These are phyloP conservation scores for Trypanosoma rangeli DNA, from an alignment of 208 protist species.

Conservation along the genomic window DNA sequence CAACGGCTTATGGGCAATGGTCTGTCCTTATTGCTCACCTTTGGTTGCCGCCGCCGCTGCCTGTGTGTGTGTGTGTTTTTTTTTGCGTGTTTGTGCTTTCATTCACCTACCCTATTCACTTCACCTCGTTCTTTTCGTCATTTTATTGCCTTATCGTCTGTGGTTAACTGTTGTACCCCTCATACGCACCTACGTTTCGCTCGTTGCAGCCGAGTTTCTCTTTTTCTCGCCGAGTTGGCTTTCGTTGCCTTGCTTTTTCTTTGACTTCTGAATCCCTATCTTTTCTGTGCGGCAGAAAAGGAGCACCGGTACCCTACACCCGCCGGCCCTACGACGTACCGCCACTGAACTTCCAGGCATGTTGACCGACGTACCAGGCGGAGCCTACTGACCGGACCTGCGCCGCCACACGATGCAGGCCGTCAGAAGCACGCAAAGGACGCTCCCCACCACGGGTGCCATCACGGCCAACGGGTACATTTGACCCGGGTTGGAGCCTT, in stretches of 20 bases:
- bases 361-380: background rate
- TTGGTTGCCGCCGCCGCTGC: background rate
- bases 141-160: background rate
- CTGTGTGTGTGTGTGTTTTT: constrained; percentile 9
- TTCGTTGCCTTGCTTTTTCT: background rate
- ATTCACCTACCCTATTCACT: constrained; percentile 10
- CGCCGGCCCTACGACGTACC: background rate
- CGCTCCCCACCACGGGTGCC: constrained; percentile 17
- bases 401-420: constrained; percentile 15
- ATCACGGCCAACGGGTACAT: constrained; percentile 7
- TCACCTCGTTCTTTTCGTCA: constrained; percentile 5
- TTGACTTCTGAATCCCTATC: background rate
- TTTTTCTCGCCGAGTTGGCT: constrained; percentile 11
- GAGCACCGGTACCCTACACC: background rate
- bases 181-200: background rate
- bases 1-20: background rate
- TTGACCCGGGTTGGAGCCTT: background rate
- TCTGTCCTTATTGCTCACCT: background rate
- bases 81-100: constrained; percentile 9
- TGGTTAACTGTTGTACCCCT: background rate
- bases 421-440: constrained; percentile 15
- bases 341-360: background rate
- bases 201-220: background rate
- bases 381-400: constrained; percentile 2
- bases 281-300: background rate